phyloP scores from a whole-genome alignment of 495 filamentous ascomycete genomes.

The Podospora conica region DNA sequence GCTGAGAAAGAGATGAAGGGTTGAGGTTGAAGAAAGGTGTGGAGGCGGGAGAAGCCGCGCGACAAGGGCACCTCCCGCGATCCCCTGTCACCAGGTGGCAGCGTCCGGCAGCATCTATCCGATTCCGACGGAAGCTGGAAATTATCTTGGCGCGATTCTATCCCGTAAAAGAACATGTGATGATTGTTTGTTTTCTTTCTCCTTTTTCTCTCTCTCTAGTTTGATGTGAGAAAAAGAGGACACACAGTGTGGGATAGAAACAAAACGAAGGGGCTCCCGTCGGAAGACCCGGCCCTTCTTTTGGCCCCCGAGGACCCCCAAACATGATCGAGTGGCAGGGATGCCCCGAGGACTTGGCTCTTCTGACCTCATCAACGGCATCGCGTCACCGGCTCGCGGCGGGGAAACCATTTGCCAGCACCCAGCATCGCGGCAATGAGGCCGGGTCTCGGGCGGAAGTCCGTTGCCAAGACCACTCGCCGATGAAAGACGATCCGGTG shows the following conservation, averaged over 20 bases:
- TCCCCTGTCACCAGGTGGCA: not conserved
- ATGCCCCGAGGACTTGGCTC: not conserved
- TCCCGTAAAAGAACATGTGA: not conserved
- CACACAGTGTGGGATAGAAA: too few species aligned
- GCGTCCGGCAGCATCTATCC: not conserved
- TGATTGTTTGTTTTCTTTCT: not conserved
- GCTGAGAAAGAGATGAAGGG: not conserved
- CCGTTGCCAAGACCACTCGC: not conserved
- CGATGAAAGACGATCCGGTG: not conserved
- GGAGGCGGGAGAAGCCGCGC: not conserved
- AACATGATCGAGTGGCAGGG: not conserved
- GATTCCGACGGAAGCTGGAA: not conserved
- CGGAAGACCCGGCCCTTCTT: not conserved
- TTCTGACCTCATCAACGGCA: not conserved
- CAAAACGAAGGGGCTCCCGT: too few species aligned
- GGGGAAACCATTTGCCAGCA: constrained; percentile 10
- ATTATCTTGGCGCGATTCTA: not conserved
- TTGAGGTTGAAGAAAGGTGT: not conserved
- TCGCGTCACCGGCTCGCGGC: not conserved
- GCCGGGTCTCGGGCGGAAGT: not conserved
- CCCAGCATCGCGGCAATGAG: not conserved
- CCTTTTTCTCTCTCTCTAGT: not conserved
- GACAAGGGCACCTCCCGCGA: not conserved
- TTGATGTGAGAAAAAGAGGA: not conserved
- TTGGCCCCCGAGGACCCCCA: not conserved